Percentiles rank a stretch among this genome's conserved stretches.
phyloP scores from a whole-genome alignment of 2,329 filamentous ascomycete species.

The Diaporthe amygdali region DNA sequence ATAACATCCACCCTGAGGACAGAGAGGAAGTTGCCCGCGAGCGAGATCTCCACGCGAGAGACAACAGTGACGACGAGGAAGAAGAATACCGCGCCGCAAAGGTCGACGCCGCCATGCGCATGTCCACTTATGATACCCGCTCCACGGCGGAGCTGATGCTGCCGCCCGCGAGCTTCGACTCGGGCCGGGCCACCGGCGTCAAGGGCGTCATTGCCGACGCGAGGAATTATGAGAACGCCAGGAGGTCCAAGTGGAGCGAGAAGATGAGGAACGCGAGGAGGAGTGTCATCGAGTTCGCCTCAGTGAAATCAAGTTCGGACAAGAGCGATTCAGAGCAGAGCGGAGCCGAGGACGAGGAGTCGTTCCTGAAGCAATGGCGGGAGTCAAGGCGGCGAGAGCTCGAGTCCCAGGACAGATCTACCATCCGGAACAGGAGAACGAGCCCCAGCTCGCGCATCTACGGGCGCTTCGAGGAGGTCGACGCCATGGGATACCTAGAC shows the following conservation, averaged over 20 bases:
- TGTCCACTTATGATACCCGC: constrained; percentile 57
- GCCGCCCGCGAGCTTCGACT: constrained; percentile 67
- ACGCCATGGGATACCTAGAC: constrained; percentile 92
- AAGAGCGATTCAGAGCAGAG: constrained; percentile 53
- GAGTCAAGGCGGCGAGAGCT: constrained; percentile 80
- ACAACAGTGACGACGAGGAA: constrained; percentile 59
- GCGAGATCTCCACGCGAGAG: constrained; percentile 44
- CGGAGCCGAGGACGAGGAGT: constrained; percentile 72
- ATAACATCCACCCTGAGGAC: constrained; percentile 63
- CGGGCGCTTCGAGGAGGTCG: constrained; percentile 81
- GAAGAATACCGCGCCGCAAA: constrained; percentile 57
- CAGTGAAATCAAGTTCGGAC: constrained; percentile 29
- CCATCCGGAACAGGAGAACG: constrained; percentile 68
- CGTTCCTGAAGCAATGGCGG: constrained; percentile 85
- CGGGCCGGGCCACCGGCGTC: constrained; percentile 76
- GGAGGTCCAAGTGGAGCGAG: constrained; percentile 59
- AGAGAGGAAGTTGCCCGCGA: constrained; percentile 49
- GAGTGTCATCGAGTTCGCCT: constrained; percentile 58
- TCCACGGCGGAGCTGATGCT: constrained; percentile 59
- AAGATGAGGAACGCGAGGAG: constrained; percentile 57
- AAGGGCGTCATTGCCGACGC: constrained; percentile 90
- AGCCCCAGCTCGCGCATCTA: constrained; percentile 81
- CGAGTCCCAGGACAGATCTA: constrained; percentile 60
- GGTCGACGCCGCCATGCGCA: constrained; percentile 70
- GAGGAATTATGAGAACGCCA: constrained; percentile 74